Evolutionary conservation across 768 basidiomycete genomes (phyloP), one percentile per base, ranked within the genome.

Genomic region (Tylopilus felleus): DNA sequence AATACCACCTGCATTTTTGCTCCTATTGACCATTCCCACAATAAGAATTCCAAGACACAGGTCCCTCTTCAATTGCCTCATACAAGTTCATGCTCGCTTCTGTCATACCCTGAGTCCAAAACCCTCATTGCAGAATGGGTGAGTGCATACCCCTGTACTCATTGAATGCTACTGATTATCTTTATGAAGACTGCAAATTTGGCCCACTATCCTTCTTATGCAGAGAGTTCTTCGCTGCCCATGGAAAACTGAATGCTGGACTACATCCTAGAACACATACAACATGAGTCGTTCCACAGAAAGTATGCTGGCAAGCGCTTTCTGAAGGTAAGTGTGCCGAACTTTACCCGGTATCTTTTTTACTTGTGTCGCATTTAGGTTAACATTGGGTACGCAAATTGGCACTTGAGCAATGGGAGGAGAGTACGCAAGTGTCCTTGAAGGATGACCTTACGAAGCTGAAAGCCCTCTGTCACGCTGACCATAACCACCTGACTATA

Each of bases 271-370:
- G 80, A 86, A 61, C 81, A 86, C 4, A 67, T 86, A 47, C 77
- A 76, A 45, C 87, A 93, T 55, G 83, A 90, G 47, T 83, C 83
- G 27, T 86, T 97, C 67, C 85, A 81, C 75, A 88, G 88, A 74
- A 97, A 98, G 74, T 98, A 94, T 65, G 85, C 90, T 0, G 80
- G 83, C 25, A 92, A 88, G 73, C 87, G 82, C 47, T 92, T 83
- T 73, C 75, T 90, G 75, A 93, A 92, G 80, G 91, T 93, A 44
- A 17, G 77, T 67, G 0, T 38, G 5, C 8, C 21, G 21, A 8
- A 28, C 5, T 0, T 40, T 10, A 8, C 10, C 8, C 25, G 44
- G 9, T 0, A 7, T n/a, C n/a, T n/a, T n/a, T 41, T 17, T 48
- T 14, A 46, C 58, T 55, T 4, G 64, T 10, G 1, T 50, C 38